Evolutionary conservation across 1,139 yeast genomes (phyloP), one percentile per base, ranked within the genome.

Genomic region (Magnusiomyces tetraspermus): DNA sequence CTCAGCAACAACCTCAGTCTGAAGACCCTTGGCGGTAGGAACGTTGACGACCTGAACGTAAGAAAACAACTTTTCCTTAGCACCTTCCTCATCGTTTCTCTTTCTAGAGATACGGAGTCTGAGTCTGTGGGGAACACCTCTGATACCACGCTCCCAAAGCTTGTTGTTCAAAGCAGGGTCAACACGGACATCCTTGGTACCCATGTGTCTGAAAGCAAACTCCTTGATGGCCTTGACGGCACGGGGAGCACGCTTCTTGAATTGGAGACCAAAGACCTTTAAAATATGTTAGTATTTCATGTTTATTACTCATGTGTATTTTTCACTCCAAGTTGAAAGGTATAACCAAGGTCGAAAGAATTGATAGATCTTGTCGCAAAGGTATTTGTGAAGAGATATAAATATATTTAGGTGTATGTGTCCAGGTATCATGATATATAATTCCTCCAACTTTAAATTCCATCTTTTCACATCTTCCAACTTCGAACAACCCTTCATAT

Each of bases 1-100:
- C 58, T 64, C 64, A 59, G 67, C 96, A 74, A 92, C 92, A 73
- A 89, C 97, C 76, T 82, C 85, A 76, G 99, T 92, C 79, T 89
- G 85, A 76, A 92, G 86, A 79, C 97, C 97, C 85, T 92, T 92
- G 77, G 88, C 82, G 65, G 95, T 74, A 71, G 97, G 85, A 70
- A 90, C 97, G 71, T 80, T 77, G 73, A 94, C 96, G 71, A 95
- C 94, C 82, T 92, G 97, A 71, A 94, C 98, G 77, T 81, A 89
- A 68, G 98, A 90, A 82, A 88, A 94, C 75, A 94, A 84, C 77
- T 90, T 89, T 80, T 89, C 94, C 84, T 86, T 86, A 72, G 98
- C 97, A 75, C 89, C 92, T 82, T 94, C 98, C 81, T 92, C 98
- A 77, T 94, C 97, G 82, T 92, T 92, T 83, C 97, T 88, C 92